Evolutionary conservation across 1,284 basidiomycete genomes (phyloP), one percentile per base, ranked within the genome.

Genomic region (Kalmanozyma brasiliensis): DNA sequence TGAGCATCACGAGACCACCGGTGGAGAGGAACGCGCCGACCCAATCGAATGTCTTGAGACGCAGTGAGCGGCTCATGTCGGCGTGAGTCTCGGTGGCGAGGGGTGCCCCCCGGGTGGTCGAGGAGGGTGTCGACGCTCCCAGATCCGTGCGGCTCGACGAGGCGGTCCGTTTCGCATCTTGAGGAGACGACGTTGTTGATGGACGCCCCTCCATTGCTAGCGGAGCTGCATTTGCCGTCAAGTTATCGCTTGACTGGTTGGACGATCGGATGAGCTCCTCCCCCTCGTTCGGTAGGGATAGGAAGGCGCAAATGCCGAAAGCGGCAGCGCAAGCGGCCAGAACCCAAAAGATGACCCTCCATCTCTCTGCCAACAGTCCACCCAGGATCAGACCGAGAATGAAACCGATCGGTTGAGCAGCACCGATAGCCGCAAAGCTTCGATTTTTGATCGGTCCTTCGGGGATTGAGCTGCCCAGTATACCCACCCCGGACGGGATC

Each of bases 11-110:
- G 13, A 94, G 84, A 0, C 91, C 92, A 0, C 85, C 80, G 0
- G 91, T 93, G 41, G 92, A 85, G 29, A 94, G 82, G 17, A 87
- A 83, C 0, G 90, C 90, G 5, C 93, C 93, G 19, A 91, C 76
- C 90, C 91, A 94, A 77, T 96, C 93, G 0, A 95, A 76, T 8
- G 61, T 65, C 47, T 55, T 49, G 22, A 77, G 65, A 8, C 62
- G 52, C 3, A 65, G 49, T 13, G 57, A 56, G 14, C 63, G 53
- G 17, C 49, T 63, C 19, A 29, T 37, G 20, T 24, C 47, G 0
- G 23, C 23, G n/a, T 20, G 11, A 1, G 9, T n/a, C 9, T 40
- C 32, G 10, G 29, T 3, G 9, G 16, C 38, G 3, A 36, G 34
- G 5, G 34, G 19, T 14, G 26, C 36, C 9, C 19, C 16, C 3